Evolutionary conservation across 805 yeast genomes (phyloP), one percentile per base, ranked within the genome.

Genomic region (Kockiozyma suomiensis): DNA sequence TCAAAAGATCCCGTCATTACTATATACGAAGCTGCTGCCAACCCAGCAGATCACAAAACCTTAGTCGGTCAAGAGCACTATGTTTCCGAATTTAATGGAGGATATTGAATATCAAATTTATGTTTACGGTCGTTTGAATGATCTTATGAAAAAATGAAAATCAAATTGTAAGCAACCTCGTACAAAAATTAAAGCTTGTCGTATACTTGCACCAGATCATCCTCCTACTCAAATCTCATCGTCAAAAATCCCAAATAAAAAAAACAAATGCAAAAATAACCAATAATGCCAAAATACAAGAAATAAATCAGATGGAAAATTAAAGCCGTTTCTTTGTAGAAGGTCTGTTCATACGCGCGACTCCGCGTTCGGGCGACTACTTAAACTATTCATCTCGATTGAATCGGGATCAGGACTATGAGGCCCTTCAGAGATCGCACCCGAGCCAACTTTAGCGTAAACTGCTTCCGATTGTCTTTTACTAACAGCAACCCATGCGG

Each of bases 11-110:
- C 97, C 0, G 82, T 90, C 17, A 79, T 87, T 15, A 79, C 96
- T 0, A 70, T 88, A 21, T 93, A 92, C 72, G 98, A 93, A 74
- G 82, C 91, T 56, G 96, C 97, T 0, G 94, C 97, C 2, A 92
- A 92, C 71, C 97, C 97, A 0, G 83, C 86, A 1, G 97, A 92
- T 71, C 97, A 93, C 72, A 84, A 80, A 66, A 79, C 74, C 50
- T 23, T 60, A 7, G 64, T 60, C n/a, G 56, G 52, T 4, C 56
- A 46, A 10, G 69, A 64, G 17, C 41, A 28, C 6, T 51, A 45
- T 17, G 55, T 59, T 23, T 37, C 62, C 4, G 60, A 59, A 23
- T 50, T 25, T n/a, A 33, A 35, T 12, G 54, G 54, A 10, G 54
- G 47, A 26, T 32, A 13, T 26, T 50, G 19, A 33, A 8, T 10